Conservation (phyloP, 441 rosid species). For the Aquilaria agallochum region DNA sequence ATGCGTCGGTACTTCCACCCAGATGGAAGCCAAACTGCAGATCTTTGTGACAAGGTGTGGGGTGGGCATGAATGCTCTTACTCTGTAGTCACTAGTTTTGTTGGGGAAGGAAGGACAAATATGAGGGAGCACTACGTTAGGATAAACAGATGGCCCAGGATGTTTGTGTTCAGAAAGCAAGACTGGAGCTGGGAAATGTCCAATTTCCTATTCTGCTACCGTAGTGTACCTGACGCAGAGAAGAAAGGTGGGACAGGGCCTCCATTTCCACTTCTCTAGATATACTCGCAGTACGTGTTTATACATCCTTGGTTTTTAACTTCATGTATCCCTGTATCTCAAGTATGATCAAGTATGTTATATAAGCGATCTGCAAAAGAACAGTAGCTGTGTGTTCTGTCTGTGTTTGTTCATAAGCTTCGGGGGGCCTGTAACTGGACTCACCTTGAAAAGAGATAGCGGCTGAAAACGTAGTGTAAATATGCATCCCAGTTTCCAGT, state of each 20-base stretch:
- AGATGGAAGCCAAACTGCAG: slow-evolving; percentile 61
- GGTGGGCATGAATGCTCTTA: slow-evolving; percentile 65
- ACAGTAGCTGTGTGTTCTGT: no score
- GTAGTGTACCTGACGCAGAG: slow-evolving; percentile 42
- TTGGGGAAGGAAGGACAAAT: slow-evolving; percentile 26
- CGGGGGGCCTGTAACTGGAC: no score
- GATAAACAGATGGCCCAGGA: slow-evolving; percentile 48
- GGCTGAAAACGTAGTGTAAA: no score
- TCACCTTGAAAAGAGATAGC: no score
- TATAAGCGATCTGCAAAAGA: no score
- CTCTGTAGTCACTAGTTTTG: slow-evolving; percentile 33
- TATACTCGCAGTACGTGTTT: neutral
- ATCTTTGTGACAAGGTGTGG: slow-evolving; percentile 52
- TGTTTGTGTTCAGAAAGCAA: slow-evolving; percentile 39
- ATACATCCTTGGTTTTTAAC: no score
- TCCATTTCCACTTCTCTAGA: neutral
- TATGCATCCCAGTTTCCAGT: no score
- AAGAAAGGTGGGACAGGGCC: slow-evolving; percentile 53
- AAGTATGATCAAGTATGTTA: no score
- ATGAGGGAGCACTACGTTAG: slow-evolving; percentile 54
- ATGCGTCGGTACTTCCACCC: slow-evolving; percentile 58
- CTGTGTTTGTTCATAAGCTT: no score
- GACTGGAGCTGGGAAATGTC: slow-evolving; percentile 77
- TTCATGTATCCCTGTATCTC: no score
- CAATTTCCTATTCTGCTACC: slow-evolving; percentile 31